Evolutionary conservation across 306 rosid genomes (phyloP).

Genomic region (Hippophae rhamnoides): DNA sequence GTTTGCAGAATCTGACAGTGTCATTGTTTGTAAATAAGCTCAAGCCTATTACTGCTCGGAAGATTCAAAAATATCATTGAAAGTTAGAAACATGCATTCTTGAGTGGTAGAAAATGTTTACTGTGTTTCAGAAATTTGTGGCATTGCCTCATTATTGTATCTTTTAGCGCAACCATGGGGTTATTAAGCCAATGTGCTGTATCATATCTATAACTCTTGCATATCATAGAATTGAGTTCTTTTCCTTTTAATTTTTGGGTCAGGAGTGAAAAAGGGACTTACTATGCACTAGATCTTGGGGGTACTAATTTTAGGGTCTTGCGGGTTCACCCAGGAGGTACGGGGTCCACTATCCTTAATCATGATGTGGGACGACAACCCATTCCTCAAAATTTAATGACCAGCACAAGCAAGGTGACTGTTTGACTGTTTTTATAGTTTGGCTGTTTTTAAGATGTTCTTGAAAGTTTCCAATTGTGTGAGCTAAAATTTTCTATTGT

Average conservation of each 20-base stretch:
- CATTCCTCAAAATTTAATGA: constrained; percentile 62
- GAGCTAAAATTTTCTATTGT: constrained; percentile 17
- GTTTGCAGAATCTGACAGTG: constrained; percentile 8
- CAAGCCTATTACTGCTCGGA: no score
- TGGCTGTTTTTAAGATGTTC: neutral
- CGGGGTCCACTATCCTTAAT: constrained; percentile 35
- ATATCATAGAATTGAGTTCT: neutral
- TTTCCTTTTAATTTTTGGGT: constrained; percentile 8
- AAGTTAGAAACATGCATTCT: no score
- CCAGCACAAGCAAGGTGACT: constrained; percentile 67
- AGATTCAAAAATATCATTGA: no score
- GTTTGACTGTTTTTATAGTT: constrained; percentile 1
- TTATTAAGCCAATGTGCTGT: neutral
- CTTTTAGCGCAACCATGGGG: no score
- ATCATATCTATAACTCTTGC: neutral
- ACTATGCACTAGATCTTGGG: constrained; percentile 83
- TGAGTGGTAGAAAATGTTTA: no score
- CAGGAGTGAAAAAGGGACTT: constrained; percentile 79
- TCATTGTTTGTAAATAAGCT: neutral
- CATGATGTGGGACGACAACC: constrained; percentile 58
- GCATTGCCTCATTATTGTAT: no score
- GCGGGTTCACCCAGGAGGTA: constrained; percentile 65
- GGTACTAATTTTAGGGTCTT: constrained; percentile 86
- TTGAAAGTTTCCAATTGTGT: neutral
- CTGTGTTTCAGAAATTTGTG: no score